Conservation (phyloP, 768 basidiomycete genomes). For the Nidula microcarpa region DNA sequence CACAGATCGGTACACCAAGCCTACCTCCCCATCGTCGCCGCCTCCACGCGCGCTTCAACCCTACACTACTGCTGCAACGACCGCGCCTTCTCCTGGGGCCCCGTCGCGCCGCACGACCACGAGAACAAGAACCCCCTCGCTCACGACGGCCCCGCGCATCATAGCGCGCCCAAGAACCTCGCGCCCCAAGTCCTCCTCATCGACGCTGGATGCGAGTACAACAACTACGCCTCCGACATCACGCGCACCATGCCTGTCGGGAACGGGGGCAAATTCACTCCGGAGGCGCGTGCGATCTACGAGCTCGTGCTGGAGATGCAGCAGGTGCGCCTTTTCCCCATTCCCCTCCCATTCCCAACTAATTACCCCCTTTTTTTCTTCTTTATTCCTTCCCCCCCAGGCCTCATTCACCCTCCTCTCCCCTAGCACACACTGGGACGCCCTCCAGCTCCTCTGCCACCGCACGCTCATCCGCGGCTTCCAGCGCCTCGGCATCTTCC, state of each 20-base stretch:
- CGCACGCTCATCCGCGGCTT: conserved; percentile 79
- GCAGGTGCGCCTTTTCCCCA: conserved; percentile 38
- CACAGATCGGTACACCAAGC: conserved; percentile 79
- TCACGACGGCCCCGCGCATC: conserved; percentile 17
- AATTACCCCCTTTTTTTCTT: too few relatives aligned
- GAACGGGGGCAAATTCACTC: conserved; percentile 86
- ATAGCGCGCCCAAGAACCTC: conserved; percentile 27
- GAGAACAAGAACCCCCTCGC: conserved; percentile 47
- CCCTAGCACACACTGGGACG: conserved; percentile 89
- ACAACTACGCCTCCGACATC: conserved; percentile 46
- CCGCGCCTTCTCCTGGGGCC: conserved; percentile 82
- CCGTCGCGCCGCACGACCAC: conserved; percentile 53
- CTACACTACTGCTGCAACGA: conserved; percentile 96
- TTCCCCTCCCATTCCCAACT: too few relatives aligned
- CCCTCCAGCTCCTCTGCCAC: conserved; percentile 81
- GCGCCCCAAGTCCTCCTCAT: conserved; percentile 79
- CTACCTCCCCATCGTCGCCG: conserved; percentile 91
- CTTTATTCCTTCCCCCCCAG: conserved; percentile 24
- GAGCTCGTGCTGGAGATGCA: conserved; percentile 91
- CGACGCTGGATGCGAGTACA: conserved; percentile 93
- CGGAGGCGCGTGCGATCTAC: conserved; percentile 80
- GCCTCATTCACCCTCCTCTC: conserved; percentile 65
- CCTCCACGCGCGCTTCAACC: conserved; percentile 81
- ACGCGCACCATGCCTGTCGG: conserved; percentile 91
- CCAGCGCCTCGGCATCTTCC: conserved; percentile 83